Base-by-base conservation (phyloP, 352 stramenopile species). In the Phytophthora brassicae region DNA sequence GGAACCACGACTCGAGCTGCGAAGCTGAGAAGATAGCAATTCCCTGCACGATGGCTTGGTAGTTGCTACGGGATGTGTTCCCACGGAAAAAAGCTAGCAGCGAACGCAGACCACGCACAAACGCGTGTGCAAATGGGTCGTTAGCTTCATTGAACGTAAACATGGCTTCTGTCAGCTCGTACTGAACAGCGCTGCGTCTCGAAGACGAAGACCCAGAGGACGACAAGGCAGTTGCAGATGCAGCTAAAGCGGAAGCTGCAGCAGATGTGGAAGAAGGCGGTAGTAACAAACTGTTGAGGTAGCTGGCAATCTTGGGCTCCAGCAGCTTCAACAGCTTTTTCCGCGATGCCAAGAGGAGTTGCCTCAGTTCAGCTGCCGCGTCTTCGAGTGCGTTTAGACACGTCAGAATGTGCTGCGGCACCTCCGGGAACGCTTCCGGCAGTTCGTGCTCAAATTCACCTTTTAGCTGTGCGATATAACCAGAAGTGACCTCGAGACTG, bases 71-170 rank as follows among this genome's bases (percentile, higher is more conserved):
- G 36, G 87, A 92, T 13, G 94, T 64, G 22, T 57, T 81, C 7
- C 47, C 53, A 43, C 68, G 74, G 60, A 91, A 94, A 13, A 67
- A 64, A 2, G 41, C 56, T 12, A 95, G 56, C 20, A 92, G 50
- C 16, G 72, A 77, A 12, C 79, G 76, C 56, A 94, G 68, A 6
- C 73, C 64, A 33, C 70, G 71, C 12, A 93, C 82, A 64, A 94
- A 91, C 29, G 77, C 69, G 57, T 89, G 75, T 13, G 84, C 87
- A 52, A 93, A 95, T 45, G 87, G 87, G 35, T 95, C 87, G 63
- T 95, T 95, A 31, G 84, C 87, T 56, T 95, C 87, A 58, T 95
- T 94, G 33, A 88, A 78, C 35, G 85, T 94, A 66, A 90, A 95
- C 79, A 87, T 82, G n/a, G 84, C 70, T 51, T 95, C 87, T 4